Evolutionary conservation across 2,329 filamentous ascomycete species (phyloP), one percentile per base, ranked within the genome.

Genomic region (Mollisia scopiformis): DNA sequence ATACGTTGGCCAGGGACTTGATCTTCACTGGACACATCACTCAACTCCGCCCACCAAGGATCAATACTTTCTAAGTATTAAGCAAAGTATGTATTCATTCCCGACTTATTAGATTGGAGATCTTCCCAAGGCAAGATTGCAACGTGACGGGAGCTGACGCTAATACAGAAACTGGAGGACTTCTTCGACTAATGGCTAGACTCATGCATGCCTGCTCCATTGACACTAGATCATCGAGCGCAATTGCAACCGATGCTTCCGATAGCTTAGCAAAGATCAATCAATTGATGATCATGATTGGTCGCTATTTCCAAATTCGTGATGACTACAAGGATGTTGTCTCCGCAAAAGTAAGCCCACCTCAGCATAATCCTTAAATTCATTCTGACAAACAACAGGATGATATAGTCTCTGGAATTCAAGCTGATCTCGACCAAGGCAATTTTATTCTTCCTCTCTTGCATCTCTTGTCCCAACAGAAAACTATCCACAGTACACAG

Each of bases 281-380:
- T 30, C 14, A 6, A n/a, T 33, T 62, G 27, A 56, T 51, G 23
- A 27, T 50, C 14, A 4, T 62, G 6, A 25, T 62, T 1, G 59
- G 59, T 4, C 59, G 59, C 16, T 56, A 46, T 28, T 62, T 46
- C 28, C 59, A 62, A 46, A 52, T 62, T 25, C 31, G 55, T 8
- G 59, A 62, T 30, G 56, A 62, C 37, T 58, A 55, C 33, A 43
- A 56, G 27, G 37, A 62, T 14, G 39, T 62, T 21, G n/a, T 37
- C 6, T 27, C 23, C 11, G 50, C 58, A 28, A 35, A 23, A 7
- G 47, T 25, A 7, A 47, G 41, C n/a, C n/a, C n/a, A n/a, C n/a
- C n/a, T 46, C 2, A 11, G 16, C 8, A 16, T 13, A 5, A n/a
- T 37, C 4, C 5, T 7, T 16, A 4, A 11, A 13, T 11, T 8